Base-by-base conservation (phyloP, 1,284 basidiomycete genomes). In the Cryptococcus sp. region DNA sequence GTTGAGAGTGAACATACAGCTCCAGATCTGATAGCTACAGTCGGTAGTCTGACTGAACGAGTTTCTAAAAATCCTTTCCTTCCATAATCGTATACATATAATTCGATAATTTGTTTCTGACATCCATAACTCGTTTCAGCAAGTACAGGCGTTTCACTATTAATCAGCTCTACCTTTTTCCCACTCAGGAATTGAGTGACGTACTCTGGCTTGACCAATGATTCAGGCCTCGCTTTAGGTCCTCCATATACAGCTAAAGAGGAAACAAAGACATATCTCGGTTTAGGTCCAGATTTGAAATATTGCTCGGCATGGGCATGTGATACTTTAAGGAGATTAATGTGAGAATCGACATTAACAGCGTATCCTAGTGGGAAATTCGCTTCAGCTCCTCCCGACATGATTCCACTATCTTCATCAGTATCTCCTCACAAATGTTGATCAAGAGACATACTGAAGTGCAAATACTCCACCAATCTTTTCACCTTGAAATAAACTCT, bases 311-410 rank as follows among this genome's bases (percentile, higher is more conserved):
- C 67, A 53, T 80, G 76, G 32, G 68, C 67, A 28, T 79, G 77
- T 3, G 80, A 70, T 2, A 76, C 75, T 37, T 82, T 78, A 7
- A 84, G 73, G 22, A 84, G 69, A 5, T 74, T 64, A 37, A 83
- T 76, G 46, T 84, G 78, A 9, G 81, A 82, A 64, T 84, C 82
- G 49, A 85, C 67, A 66, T 85, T 85, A 54, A 85, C 82, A 1
- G 62, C 51, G 57, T 82, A 74, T 4, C 82, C 83, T 3, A 83
- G 69, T 41, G 82, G 80, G 62, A 85, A 84, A 63, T 83, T 78
- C 54, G 82, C 80, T 66, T 85, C 84, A 16, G 81, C 79, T 18
- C 82, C 82, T 21, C 83, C 80, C n/a, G 82, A 83, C 84, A 85
- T 84, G 67, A 83, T 82, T 1, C 83, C 83, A 60, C 72, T 76